Evolutionary conservation across 495 filamentous ascomycete species (phyloP), one percentile per base, ranked within the genome.

Genomic region (Aspergillus haitiensis): DNA sequence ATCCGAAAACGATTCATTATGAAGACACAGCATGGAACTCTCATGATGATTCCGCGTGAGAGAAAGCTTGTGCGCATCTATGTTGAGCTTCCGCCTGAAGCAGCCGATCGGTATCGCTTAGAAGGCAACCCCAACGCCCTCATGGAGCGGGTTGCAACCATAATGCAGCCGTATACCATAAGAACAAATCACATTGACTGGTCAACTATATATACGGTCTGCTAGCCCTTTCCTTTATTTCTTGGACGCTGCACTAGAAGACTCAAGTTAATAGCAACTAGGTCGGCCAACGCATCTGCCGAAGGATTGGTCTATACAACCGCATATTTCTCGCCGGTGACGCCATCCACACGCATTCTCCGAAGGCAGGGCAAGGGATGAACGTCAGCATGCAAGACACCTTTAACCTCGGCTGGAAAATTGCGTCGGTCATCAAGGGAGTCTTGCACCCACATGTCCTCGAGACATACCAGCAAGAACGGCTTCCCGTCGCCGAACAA

Each of bases 351-450:
- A 83, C 77, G 0, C 81, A 82, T 59, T 72, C 69, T 9, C 78
- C 75, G 3, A 76, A 73, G 9, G 80, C 73, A 27, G 81, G 78
- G 1, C 81, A 84, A 55, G 81, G 81, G 3, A 76, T 82, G 78
- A 84, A 83, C 61, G 76, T 77, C 0, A 78, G 77, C 5, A 66
- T 84, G n/a, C 76, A 81, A 46, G 81, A 84, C 55, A 74, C 77
- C 6, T 76, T 77, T 13, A 82, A 82, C 55, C 68, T 84, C 0
- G 65, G 65, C 0, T 84, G 81, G 80, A 83, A 84, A 61, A 59
- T 84, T 7, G 72, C 72, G 7, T 66, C 75, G 13, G 71, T 77
- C 3, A 64, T 83, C 45, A 60, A 42, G 7, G 53, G 57, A 2
- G 39, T 37, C 7, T 18, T 48, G 5, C 56, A 70, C 5, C 67